Conservation (phyloP, 148 eudicot genomes). For the Dysphania ambrosioides region DNA sequence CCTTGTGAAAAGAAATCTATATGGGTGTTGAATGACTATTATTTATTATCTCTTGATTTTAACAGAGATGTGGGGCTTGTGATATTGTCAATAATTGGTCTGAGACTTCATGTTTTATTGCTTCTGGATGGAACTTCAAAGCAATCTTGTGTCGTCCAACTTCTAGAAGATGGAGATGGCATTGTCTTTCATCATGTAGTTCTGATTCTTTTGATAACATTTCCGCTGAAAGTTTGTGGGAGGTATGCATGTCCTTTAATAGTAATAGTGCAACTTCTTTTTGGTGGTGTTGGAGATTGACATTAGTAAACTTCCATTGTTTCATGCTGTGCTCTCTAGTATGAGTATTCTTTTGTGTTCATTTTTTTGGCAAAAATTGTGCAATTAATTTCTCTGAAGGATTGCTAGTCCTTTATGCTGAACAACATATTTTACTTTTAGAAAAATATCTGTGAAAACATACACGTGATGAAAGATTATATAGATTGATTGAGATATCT, state of each 20-base stretch:
- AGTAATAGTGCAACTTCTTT: slow-evolving; percentile 9
- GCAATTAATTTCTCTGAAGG: not conserved
- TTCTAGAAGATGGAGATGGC: slow-evolving; percentile 46
- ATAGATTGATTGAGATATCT: too few relatives aligned
- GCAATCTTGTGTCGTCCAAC: slow-evolving; percentile 29
- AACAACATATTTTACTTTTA: too few relatives aligned
- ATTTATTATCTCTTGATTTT: too few relatives aligned
- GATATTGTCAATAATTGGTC: slow-evolving; percentile 27
- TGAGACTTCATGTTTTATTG: slow-evolving; percentile 39
- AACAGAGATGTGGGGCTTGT: slow-evolving; percentile 48
- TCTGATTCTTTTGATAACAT: slow-evolving; percentile 43
- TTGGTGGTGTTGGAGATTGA: not conserved
- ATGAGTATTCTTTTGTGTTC: not conserved
- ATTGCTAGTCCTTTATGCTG: not conserved
- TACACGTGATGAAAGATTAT: too few relatives aligned
- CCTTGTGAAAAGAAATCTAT: not conserved
- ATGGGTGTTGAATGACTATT: not conserved
- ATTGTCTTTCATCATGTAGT: slow-evolving; percentile 48
- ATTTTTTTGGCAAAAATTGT: not conserved
- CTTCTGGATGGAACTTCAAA: slow-evolving; percentile 29
- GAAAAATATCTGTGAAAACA: too few relatives aligned
- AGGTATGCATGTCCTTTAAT: slow-evolving; percentile 46
- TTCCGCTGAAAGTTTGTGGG: slow-evolving; percentile 83
- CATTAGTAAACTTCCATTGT: not conserved
- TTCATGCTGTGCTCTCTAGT: not conserved